phyloP scores from a whole-genome alignment of 148 eudicot genomes.

The Heliamphora exappendiculata region DNA sequence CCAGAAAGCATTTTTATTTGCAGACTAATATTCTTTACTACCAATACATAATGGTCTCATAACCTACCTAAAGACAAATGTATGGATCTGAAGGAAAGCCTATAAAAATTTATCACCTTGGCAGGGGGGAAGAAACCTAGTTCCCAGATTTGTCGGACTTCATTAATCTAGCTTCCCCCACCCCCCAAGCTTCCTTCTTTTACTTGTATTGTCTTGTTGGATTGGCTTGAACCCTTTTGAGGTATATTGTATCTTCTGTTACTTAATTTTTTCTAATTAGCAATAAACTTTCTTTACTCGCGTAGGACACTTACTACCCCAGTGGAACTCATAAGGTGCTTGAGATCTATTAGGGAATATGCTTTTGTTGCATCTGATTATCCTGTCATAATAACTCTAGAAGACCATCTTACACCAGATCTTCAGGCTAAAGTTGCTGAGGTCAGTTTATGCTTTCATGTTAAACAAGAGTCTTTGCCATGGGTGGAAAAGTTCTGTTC shows the following conservation, averaged over 20 bases:
- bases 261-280: background rate
- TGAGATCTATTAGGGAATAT: constrained; percentile 60
- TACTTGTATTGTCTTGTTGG: too few species aligned
- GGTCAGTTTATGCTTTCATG: constrained; percentile 33
- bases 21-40: too few species aligned
- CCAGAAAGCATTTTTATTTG: too few species aligned
- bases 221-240: background rate
- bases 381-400: constrained; percentile 80
- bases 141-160: too few species aligned
- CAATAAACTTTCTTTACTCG: constrained; percentile 1
- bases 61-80: too few species aligned
- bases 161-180: too few species aligned
- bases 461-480: too few species aligned
- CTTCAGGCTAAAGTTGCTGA: constrained; percentile 90
- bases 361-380: constrained; percentile 72
- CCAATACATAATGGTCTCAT: too few species aligned
- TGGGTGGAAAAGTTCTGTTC: too few species aligned
- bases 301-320: constrained; percentile 83
- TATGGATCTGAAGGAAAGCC: too few species aligned
- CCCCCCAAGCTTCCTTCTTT: too few species aligned
- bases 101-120: background rate
- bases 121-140: background rate
- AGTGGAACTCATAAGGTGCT: constrained; percentile 59
- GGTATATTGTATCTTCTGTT: background rate
- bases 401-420: constrained; percentile 81